Evolutionary conservation across 2,329 filamentous ascomycete genomes (phyloP).

Genomic region (Dendrostoma leiphaemia): DNA sequence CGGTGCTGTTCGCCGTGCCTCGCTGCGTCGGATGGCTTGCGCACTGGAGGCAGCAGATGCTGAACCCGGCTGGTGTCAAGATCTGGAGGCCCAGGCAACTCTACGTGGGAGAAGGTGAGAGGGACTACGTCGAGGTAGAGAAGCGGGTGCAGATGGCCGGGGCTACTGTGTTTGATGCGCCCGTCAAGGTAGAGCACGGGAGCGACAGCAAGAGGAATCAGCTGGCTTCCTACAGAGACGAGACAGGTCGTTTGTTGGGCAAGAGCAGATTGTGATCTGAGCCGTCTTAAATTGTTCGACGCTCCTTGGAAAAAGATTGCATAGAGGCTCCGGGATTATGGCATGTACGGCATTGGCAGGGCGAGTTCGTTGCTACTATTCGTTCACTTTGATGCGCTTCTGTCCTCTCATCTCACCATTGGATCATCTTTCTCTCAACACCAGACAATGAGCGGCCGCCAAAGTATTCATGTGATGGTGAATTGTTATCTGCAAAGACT

Average conservation of each 20-base stretch:
- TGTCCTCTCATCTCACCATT: background rate
- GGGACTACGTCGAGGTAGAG: constrained; percentile 40
- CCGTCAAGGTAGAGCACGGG: constrained; percentile 36
- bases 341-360: background rate
- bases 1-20: constrained; percentile 49
- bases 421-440: no score
- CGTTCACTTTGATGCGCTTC: background rate
- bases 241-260: constrained; percentile 30
- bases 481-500: no score
- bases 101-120: constrained; percentile 43
- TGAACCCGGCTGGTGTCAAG: constrained; percentile 45
- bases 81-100: constrained; percentile 50
- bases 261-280: constrained; percentile 28
- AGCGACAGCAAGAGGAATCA: constrained; percentile 41
- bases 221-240: constrained; percentile 38
- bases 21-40: constrained; percentile 51
- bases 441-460: no score
- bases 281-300: no score
- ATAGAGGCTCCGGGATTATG: background rate
- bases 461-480: no score
- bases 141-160: constrained; percentile 31
- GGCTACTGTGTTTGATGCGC: constrained; percentile 33
- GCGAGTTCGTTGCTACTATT: no score
- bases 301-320: background rate
- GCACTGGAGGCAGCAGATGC: constrained; percentile 51